Conservation (phyloP, 2,329 filamentous ascomycete genomes). For the Hypoxylon sp. region DNA sequence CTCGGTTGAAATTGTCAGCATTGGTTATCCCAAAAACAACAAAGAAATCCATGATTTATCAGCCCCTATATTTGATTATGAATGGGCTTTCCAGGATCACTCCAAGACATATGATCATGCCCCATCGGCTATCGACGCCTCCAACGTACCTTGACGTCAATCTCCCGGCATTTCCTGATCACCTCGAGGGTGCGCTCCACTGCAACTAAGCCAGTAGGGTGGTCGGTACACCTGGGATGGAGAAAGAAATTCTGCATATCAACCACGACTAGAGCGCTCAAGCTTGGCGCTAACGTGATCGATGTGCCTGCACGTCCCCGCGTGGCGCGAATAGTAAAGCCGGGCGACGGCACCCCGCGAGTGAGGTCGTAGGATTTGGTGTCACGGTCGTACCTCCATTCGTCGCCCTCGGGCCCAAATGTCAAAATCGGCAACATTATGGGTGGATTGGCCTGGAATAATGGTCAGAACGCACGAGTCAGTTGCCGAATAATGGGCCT, state of each 20-base stretch:
- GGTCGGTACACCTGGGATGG: constrained; percentile 57
- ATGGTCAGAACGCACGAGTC: not conserved
- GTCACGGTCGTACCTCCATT: constrained; percentile 51
- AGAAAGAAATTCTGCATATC: constrained; percentile 69
- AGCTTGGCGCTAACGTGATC: constrained; percentile 57
- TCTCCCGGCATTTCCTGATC: constrained; percentile 61
- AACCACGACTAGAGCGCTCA: constrained; percentile 63
- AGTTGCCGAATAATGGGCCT: constrained; percentile 1
- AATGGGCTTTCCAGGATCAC: constrained; percentile 2
- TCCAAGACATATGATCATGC: not conserved
- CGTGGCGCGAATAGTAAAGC: constrained; percentile 48
- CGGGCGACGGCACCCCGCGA: constrained; percentile 31
- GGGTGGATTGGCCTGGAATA: not conserved
- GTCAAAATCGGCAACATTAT: constrained; percentile 42
- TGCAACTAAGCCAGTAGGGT: constrained; percentile 58
- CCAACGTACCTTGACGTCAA: constrained; percentile 60
- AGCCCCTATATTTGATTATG: constrained; percentile 12
- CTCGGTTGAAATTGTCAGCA: constrained; percentile 15
- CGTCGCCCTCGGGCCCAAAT: constrained; percentile 51
- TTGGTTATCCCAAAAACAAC: not conserved
- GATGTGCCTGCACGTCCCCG: constrained; percentile 49
- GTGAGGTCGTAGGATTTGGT: constrained; percentile 50
- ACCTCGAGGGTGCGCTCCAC: constrained; percentile 57
- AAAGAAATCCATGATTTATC: constrained; percentile 13
- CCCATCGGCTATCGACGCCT: not conserved